phyloP scores from a whole-genome alignment of 2,329 filamentous ascomycete species.

The Fusarium siculi region DNA sequence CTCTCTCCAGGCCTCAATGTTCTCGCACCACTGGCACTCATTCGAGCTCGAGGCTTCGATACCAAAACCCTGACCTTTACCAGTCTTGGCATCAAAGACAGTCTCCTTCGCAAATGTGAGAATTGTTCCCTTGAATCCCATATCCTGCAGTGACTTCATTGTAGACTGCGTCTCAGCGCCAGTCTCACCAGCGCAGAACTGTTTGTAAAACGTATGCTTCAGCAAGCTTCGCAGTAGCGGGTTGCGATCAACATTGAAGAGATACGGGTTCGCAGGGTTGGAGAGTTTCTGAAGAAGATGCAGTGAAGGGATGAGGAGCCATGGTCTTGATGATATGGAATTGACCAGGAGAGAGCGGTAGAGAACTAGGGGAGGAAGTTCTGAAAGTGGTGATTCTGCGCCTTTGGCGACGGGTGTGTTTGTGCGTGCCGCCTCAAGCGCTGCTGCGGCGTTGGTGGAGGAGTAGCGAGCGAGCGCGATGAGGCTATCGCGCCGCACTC shows the following conservation, averaged over 20 bases:
- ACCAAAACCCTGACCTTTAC: slow-evolving; percentile 33
- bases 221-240: slow-evolving; percentile 58
- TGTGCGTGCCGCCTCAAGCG: slow-evolving; percentile 24
- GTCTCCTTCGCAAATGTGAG: slow-evolving; percentile 63
- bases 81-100: slow-evolving; percentile 52
- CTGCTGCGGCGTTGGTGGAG: slow-evolving; percentile 12
- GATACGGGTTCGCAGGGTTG: slow-evolving; percentile 50
- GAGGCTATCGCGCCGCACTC: slow-evolving; percentile 6
- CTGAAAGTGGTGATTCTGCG: slow-evolving; percentile 38
- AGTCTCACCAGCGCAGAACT: slow-evolving; percentile 67
- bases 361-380: slow-evolving; percentile 49
- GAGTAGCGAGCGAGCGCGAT: slow-evolving; percentile 6
- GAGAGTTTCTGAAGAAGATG: slow-evolving; percentile 50
- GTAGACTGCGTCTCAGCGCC: slow-evolving; percentile 57
- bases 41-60: slow-evolving; percentile 53
- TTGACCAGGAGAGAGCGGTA: slow-evolving; percentile 56
- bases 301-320: slow-evolving; percentile 52
- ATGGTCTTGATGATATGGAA: slow-evolving; percentile 58
- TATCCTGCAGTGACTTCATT: slow-evolving; percentile 54
- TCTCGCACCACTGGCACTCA: slow-evolving; percentile 50
- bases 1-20: slow-evolving; percentile 52
- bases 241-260: slow-evolving; percentile 61
- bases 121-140: slow-evolving; percentile 67
- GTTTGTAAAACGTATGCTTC: slow-evolving; percentile 63
- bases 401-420: background rate